phyloP scores from a whole-genome alignment of 345 rosid species.

The Lumnitzera littorea region DNA sequence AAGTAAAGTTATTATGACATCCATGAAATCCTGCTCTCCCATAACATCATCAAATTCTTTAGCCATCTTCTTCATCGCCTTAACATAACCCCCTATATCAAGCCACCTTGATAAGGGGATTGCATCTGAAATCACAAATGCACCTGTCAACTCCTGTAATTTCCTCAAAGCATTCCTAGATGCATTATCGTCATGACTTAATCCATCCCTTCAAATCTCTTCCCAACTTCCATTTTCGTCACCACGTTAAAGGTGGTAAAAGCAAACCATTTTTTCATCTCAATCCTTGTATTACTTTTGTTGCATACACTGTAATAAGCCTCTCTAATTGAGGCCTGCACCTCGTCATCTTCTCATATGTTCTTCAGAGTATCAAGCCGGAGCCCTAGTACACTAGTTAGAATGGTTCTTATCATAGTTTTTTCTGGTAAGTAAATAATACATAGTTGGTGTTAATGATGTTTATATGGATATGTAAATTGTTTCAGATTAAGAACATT shows the following conservation, averaged over 20 bases:
- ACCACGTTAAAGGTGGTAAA: slow-evolving; percentile 19
- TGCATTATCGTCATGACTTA: background rate
- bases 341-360: slow-evolving; percentile 23
- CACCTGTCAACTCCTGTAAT: slow-evolving; percentile 32
- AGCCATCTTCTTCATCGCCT: slow-evolving; percentile 54
- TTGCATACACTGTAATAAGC: slow-evolving; percentile 21
- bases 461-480: no score
- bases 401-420: no score
- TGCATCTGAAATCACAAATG: slow-evolving; percentile 49
- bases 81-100: slow-evolving; percentile 47
- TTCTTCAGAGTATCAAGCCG: slow-evolving; percentile 44
- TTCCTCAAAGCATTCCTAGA: background rate
- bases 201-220: background rate
- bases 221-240: slow-evolving; percentile 16
- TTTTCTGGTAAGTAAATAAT: no score
- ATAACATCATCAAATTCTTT: slow-evolving; percentile 30
- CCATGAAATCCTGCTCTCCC: slow-evolving; percentile 36
- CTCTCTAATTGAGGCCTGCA: slow-evolving; percentile 25
- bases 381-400: no score
- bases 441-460: no score
- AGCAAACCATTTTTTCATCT: slow-evolving; percentile 28
- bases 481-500: no score
- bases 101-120: slow-evolving; percentile 50
- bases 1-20: slow-evolving; percentile 40
- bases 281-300: slow-evolving; percentile 13